Percentiles rank a stretch among this genome's conserved stretches.
phyloP scores from a whole-genome alignment of 2,329 filamentous ascomycete species.

The Claviceps sp. region DNA sequence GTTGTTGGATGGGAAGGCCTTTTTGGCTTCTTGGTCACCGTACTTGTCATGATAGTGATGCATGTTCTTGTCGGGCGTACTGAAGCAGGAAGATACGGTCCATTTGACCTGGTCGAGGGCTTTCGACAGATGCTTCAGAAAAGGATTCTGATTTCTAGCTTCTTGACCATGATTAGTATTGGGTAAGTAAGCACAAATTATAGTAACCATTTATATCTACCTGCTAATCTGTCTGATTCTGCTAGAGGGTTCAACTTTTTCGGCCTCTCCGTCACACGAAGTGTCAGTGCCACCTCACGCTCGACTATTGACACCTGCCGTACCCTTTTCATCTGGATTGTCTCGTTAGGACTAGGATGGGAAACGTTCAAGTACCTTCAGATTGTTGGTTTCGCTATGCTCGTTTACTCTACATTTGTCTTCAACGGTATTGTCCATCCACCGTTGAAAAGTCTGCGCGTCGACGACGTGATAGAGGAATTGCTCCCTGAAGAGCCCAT shows the following conservation, averaged over 20 bases:
- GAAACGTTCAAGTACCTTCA: slow-evolving; percentile 97
- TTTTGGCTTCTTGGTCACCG: slow-evolving; percentile 74
- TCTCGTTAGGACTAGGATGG: slow-evolving; percentile 87
- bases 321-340: slow-evolving; percentile 96
- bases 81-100: slow-evolving; percentile 59
- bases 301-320: slow-evolving; percentile 96
- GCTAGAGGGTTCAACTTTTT: slow-evolving; percentile 94
- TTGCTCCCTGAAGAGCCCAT: slow-evolving; percentile 73
- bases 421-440: slow-evolving; percentile 91
- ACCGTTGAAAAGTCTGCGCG: slow-evolving; percentile 56
- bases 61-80: slow-evolving; percentile 68
- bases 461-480: slow-evolving; percentile 42
- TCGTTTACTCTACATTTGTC: slow-evolving; percentile 93
- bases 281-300: slow-evolving; percentile 79
- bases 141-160: slow-evolving; percentile 59
- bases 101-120: slow-evolving; percentile 83
- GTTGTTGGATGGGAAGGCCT: slow-evolving; percentile 95
- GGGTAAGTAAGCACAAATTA: slow-evolving; percentile 41
- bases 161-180: slow-evolving; percentile 95
- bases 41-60: slow-evolving; percentile 65
- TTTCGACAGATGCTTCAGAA: slow-evolving; percentile 63
- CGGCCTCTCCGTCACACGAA: slow-evolving; percentile 80
- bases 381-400: slow-evolving; percentile 70
- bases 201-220: background rate
- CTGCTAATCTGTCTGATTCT: slow-evolving; percentile 10